phyloP scores from a whole-genome alignment of 495 filamentous ascomycete species.

The Parmelia sp. region DNA sequence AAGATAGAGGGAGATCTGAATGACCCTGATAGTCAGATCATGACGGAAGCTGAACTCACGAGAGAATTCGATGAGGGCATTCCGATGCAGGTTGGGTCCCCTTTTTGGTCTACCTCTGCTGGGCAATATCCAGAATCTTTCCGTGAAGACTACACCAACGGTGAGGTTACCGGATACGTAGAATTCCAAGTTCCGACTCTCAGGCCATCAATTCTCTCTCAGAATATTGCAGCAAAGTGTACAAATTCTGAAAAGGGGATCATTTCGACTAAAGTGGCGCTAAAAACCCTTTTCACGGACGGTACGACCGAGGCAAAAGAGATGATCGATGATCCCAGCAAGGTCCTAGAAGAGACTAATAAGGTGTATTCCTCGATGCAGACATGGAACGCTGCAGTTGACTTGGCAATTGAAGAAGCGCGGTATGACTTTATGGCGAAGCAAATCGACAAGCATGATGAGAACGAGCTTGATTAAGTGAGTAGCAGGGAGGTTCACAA shows the following conservation, averaged over 20 bases:
- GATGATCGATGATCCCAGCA: not conserved
- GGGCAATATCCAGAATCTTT: not conserved
- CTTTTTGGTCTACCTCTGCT: not conserved
- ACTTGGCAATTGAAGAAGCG: not conserved
- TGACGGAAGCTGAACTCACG: not conserved
- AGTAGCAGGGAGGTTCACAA: not conserved
- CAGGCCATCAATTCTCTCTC: not conserved
- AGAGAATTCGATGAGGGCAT: not conserved
- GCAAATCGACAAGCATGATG: too few relatives aligned
- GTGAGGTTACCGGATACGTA: not conserved
- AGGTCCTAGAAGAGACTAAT: not conserved
- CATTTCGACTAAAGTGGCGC: not conserved
- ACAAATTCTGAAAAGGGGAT: not conserved
- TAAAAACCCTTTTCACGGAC: not conserved
- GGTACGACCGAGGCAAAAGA: not conserved
- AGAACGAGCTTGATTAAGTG: not conserved
- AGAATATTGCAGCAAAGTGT: not conserved
- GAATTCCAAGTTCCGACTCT: not conserved
- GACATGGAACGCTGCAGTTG: not conserved
- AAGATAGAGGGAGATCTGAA: not conserved
- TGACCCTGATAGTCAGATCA: not conserved
- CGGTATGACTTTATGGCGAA: not conserved
- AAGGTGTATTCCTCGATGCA: not conserved
- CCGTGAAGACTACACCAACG: not conserved
- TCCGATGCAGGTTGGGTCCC: not conserved